phyloP scores from a whole-genome alignment of 768 basidiomycete species.

The Sporobolomyces roseus region DNA sequence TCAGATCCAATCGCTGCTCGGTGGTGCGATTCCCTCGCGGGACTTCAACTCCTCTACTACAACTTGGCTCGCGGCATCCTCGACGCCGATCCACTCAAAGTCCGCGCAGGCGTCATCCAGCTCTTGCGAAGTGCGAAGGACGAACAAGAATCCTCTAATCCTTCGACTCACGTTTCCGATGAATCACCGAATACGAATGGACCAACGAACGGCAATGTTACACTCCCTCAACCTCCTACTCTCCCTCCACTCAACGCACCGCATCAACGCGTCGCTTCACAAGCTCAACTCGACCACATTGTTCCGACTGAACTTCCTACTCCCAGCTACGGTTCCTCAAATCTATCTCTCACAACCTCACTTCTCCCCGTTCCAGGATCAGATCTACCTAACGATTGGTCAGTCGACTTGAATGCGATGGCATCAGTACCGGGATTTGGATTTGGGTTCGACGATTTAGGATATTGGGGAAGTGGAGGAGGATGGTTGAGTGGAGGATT shows the following conservation, averaged over 20 bases:
- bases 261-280: not conserved
- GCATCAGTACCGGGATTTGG: constrained; percentile 8
- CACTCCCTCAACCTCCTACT: constrained; percentile 3
- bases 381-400: constrained; percentile 12
- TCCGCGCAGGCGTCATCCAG: constrained; percentile 33
- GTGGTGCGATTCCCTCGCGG: constrained; percentile 37
- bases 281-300: not conserved
- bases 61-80: constrained; percentile 35
- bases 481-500: constrained; percentile 17
- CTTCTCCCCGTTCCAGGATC: constrained; percentile 10
- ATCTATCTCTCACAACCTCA: constrained; percentile 6
- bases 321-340: not conserved
- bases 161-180: not conserved
- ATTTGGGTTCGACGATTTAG: constrained; percentile 9
- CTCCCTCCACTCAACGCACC: not conserved
- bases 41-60: constrained; percentile 37
- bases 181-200: not conserved
- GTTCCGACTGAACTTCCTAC: constrained; percentile 2
- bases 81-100: constrained; percentile 36
- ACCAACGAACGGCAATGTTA: not conserved
- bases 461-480: constrained; percentile 13
- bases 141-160: constrained; percentile 1
- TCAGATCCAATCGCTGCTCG: constrained; percentile 36
- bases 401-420: constrained; percentile 17
- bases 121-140: constrained; percentile 36